A percentile compares a stretch with the other conserved stretches of the same genome.
These are phyloP conservation scores for Castanea crenata DNA, from an alignment of 306 rosid genomes.

Conservation along the genomic window DNA sequence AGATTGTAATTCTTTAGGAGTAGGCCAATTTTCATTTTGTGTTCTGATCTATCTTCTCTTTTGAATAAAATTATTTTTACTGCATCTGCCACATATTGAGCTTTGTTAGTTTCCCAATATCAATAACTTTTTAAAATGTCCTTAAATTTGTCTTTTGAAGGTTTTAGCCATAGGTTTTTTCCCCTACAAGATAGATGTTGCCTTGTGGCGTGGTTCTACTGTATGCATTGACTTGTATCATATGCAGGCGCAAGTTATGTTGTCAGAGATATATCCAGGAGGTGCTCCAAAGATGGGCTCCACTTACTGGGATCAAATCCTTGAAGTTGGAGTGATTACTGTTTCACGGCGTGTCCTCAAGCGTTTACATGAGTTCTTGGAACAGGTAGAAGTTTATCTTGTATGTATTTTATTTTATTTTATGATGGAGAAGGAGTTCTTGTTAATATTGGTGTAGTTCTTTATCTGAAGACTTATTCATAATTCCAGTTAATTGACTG, in stretches of 20 bases:
- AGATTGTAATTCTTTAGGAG: no score
- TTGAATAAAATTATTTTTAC: no score
- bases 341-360: constrained; percentile 85
- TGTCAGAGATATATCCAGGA: constrained; percentile 96
- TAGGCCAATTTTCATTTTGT: no score
- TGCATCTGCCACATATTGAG: neutral
- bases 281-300: constrained; percentile 81
- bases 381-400: constrained; percentile 59
- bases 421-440: constrained; percentile 19
- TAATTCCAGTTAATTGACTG: neutral
- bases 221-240: constrained; percentile 16
- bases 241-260: constrained; percentile 78
- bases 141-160: neutral
- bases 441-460: neutral
- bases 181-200: neutral
- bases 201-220: constrained; percentile 3
- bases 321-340: constrained; percentile 79
- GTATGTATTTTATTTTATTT: neutral
- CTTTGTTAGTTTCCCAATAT: neutral
- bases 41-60: no score
- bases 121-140: neutral
- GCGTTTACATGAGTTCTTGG: constrained; percentile 78
- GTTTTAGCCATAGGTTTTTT: neutral
- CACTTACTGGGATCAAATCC: constrained; percentile 92
- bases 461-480: neutral